Evolutionary conservation across 2,329 filamentous ascomycete species (phyloP).

Genomic region (Apiospora marii): DNA sequence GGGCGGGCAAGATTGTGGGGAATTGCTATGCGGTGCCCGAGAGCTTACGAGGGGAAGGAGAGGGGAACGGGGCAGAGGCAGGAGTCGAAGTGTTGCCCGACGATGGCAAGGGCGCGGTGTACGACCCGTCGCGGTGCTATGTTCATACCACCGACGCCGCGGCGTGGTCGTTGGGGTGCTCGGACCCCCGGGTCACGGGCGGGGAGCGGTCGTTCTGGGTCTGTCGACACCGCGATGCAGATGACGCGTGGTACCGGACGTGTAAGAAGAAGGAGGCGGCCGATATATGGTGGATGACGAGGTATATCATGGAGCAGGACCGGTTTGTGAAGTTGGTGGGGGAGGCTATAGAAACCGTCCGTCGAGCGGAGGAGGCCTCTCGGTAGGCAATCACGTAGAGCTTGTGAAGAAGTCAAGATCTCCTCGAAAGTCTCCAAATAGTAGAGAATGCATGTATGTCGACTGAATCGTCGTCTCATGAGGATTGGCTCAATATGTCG

Average conservation of each 20-base stretch:
- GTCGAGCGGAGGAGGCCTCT: neutral
- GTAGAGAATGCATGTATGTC: no score
- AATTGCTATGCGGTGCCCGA: neutral
- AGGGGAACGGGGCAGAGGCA: neutral
- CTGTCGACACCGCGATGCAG: neutral
- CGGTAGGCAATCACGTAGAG: no score
- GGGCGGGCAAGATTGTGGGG: slow-evolving; percentile 34
- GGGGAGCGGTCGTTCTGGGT: slow-evolving; percentile 11
- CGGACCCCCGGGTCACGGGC: slow-evolving; percentile 7
- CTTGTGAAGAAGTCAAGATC: no score
- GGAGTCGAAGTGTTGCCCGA: neutral
- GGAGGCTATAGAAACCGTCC: slow-evolving; percentile 6
- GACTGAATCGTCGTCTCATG: no score
- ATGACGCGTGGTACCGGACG: slow-evolving; percentile 8
- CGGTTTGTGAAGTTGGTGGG: slow-evolving; percentile 6
- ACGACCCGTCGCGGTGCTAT: slow-evolving; percentile 16
- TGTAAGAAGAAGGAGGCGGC: slow-evolving; percentile 18
- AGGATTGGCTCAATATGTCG: no score
- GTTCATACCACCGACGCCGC: neutral
- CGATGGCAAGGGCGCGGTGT: slow-evolving; percentile 6
- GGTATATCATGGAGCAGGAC: slow-evolving; percentile 18
- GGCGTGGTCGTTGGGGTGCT: slow-evolving; percentile 10
- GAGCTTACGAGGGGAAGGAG: no score
- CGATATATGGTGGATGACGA: slow-evolving; percentile 17
- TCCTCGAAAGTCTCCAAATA: no score